phyloP scores from a whole-genome alignment of 2,329 filamentous ascomycete species.

The Ascochyta fabae region DNA sequence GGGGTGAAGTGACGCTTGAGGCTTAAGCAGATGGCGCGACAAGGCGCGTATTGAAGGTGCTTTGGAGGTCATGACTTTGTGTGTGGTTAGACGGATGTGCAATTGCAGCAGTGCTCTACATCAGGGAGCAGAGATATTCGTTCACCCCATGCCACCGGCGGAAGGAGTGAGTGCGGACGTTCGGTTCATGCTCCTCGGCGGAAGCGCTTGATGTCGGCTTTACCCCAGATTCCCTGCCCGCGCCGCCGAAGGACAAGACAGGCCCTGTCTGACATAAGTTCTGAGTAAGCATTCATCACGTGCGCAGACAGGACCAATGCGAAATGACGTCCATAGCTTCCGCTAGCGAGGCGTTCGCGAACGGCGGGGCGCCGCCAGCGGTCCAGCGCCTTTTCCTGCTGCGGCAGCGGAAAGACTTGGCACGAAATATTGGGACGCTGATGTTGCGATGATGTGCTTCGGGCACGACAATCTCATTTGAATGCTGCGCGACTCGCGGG shows the following conservation, averaged over 20 bases:
- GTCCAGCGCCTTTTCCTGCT: not conserved
- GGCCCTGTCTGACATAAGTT: conserved; percentile 2
- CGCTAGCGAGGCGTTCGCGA: conserved; percentile 1
- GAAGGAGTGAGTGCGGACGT: conserved; percentile 18
- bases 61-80: conserved; percentile 35
- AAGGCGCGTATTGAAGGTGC: conserved; percentile 41
- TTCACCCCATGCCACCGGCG: conserved; percentile 12
- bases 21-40: conserved; percentile 38
- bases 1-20: conserved; percentile 34
- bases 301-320: not conserved
- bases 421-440: not conserved
- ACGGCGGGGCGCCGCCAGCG: conserved; percentile 6
- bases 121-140: conserved; percentile 1
- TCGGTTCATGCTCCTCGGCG: conserved; percentile 8
- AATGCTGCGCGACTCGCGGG: not conserved
- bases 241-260: not conserved
- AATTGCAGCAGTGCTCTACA: not conserved
- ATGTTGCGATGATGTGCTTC: not conserved
- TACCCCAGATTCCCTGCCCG: conserved; percentile 10
- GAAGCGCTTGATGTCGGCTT: conserved; percentile 15
- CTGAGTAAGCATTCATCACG: conserved; percentile 13
- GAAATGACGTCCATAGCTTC: conserved; percentile 9
- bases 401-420: not conserved
- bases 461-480: not conserved
- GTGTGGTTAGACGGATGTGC: not conserved